Base-by-base conservation (phyloP, 352 stramenopile species). In the Phytophthora kernoviae region DNA sequence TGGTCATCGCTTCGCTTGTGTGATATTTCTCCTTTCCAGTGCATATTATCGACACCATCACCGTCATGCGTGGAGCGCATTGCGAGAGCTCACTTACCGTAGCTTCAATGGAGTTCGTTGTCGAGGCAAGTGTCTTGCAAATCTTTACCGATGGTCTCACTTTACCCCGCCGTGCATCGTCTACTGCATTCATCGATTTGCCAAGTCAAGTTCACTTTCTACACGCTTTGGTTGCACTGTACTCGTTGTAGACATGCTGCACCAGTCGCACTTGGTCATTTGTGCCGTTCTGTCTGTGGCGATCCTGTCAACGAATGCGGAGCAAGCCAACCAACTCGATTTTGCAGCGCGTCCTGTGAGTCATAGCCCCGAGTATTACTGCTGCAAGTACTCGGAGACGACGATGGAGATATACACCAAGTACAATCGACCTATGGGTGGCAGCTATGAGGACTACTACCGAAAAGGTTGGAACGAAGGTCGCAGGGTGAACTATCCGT, bases 401-500 rank as follows among this genome's bases (percentile, higher is more conserved):
- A 54, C 18, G 17, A 51, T 43, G 39, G 51, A 62, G 27, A 41
- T 72, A 11, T 72, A 34, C 52, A 72, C 58, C 39, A 57, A 54
- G 49, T 72, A 63, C 49, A 55, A 67, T 32, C 63, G 50, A 10
- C 63, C 63, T 5, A 20, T 26, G 3, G 54, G 54, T 20, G 51
- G 57, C 46, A 53, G 30, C 14, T 72, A 68, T 43, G 56, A 64
- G 26, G 27, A 27, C 4, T 63, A 58, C 44, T 72, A 68, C 57
- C 15, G 37, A 5, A 49, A 65, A 6, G 63, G 57, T 17, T 72
- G 63, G 63, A 45, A 63, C 41, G 32, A 62, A 41, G 34, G 36
- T 15, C 55, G 63, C 8, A 55, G 59, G 2, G 58, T 72, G 22
- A 64, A 68, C 54, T 72, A 52, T n/a, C 57, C 57, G 17, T 54